These are phyloP conservation scores for Hura crepitans DNA, from an alignment of 441 rosid species.

Conservation along the genomic window DNA sequence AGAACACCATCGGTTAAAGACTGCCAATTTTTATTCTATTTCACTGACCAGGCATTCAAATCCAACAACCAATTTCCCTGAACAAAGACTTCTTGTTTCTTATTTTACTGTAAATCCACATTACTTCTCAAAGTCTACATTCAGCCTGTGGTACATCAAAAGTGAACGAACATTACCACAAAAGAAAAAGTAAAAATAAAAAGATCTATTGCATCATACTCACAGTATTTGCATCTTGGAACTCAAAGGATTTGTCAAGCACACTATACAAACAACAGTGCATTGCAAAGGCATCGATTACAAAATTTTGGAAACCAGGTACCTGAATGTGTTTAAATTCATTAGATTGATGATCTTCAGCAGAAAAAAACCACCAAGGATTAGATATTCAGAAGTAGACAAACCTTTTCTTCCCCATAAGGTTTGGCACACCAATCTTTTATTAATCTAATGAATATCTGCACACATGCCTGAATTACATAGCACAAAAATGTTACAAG, in stretches of 20 bases:
- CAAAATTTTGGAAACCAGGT: conserved; percentile 73
- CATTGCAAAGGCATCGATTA: conserved; percentile 60
- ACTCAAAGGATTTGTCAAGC: conserved; percentile 83
- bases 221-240: conserved; percentile 85
- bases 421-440: conserved; percentile 80
- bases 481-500: conserved; percentile 20
- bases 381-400: conserved; percentile 16
- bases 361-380: conserved; percentile 13
- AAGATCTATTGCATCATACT: conserved; percentile 29
- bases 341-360: conserved; percentile 8
- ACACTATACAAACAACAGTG: conserved; percentile 82
- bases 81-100: too few species aligned
- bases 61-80: too few species aligned
- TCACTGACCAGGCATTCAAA: too few species aligned
- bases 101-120: too few species aligned
- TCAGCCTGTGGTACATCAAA: background rate
- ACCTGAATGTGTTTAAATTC: conserved; percentile 41
- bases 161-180: background rate
- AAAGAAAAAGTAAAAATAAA: background rate
- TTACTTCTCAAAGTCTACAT: too few species aligned
- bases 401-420: conserved; percentile 66
- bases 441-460: conserved; percentile 74
- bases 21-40: too few species aligned
- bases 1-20: too few species aligned
- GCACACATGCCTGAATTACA: conserved; percentile 66